Percentiles rank a stretch among this genome's conserved stretches.
Evolutionary conservation across 345 rosid species (phyloP).

Genomic region (Syzygium grande): DNA sequence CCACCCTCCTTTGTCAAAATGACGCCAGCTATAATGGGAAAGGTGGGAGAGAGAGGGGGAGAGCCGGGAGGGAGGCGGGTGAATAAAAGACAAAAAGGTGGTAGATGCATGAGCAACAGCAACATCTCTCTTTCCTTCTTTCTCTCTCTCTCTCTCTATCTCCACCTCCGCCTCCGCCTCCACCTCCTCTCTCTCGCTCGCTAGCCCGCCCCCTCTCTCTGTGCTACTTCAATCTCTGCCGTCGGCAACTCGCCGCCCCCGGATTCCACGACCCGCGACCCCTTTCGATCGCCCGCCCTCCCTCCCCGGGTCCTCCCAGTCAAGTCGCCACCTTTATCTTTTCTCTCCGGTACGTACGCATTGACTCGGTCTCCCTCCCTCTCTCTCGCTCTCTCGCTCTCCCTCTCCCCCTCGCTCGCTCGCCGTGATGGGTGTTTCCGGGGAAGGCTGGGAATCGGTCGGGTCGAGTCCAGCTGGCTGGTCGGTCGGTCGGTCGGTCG

Average conservation of each 20-base stretch:
- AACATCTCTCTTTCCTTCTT: not conserved
- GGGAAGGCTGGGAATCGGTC: not conserved
- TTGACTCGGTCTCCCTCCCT: not conserved
- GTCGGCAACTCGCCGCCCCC: not conserved
- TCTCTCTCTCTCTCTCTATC: not conserved
- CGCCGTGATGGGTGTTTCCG: not conserved
- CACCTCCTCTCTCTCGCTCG: not conserved
- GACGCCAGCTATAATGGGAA: constrained; percentile 7
- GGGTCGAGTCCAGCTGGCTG: not conserved
- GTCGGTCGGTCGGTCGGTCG: not conserved
- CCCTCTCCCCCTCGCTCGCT: not conserved
- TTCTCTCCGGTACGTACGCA: not conserved
- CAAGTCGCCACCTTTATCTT: not conserved
- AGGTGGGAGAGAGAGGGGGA: not conserved
- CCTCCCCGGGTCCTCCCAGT: not conserved
- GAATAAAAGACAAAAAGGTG: constrained; percentile 30
- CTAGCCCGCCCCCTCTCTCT: not conserved
- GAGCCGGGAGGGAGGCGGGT: not conserved
- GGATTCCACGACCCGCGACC: not conserved
- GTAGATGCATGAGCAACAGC: constrained; percentile 78
- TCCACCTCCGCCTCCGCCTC: not conserved
- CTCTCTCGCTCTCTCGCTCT: not conserved
- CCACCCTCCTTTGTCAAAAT: not conserved
- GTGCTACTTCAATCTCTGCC: not conserved
- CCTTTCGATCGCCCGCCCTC: not conserved